These are phyloP conservation scores for Teratosphaeria viscida DNA, from an alignment of 2,329 filamentous ascomycete species.

Conservation along the genomic window DNA sequence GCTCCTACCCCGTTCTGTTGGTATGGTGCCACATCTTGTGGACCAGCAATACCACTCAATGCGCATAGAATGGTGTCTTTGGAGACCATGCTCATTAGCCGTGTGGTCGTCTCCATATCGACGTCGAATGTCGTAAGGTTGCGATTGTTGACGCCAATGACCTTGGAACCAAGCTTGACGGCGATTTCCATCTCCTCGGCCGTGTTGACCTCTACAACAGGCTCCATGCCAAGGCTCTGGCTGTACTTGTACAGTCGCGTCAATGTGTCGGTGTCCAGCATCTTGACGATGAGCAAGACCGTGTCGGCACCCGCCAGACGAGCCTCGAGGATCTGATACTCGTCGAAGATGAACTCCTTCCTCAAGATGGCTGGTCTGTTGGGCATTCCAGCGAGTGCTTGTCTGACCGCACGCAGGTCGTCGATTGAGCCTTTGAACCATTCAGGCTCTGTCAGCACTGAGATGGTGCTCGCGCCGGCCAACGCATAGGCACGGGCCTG, in stretches of 20 bases:
- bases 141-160: constrained; percentile 95
- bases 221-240: constrained; percentile 86
- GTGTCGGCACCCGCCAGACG: constrained; percentile 89
- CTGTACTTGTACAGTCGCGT: constrained; percentile 80
- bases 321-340: constrained; percentile 95
- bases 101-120: constrained; percentile 64
- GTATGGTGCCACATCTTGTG: constrained; percentile 80
- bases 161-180: constrained; percentile 74
- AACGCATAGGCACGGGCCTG: constrained; percentile 88
- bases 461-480: constrained; percentile 92
- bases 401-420: constrained; percentile 75
- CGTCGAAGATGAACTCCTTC: constrained; percentile 96
- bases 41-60: constrained; percentile 82
- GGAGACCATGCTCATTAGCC: constrained; percentile 76
- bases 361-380: constrained; percentile 85
- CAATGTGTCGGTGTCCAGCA: constrained; percentile 70
- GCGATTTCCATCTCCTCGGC: constrained; percentile 85
- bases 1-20: constrained; percentile 83
- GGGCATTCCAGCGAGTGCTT: constrained; percentile 80
- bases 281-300: constrained; percentile 92
- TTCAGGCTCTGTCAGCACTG: constrained; percentile 93
- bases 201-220: constrained; percentile 91
- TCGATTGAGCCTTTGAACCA: constrained; percentile 99
- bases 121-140: constrained; percentile 96
- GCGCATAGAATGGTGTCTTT: constrained; percentile 83